Conservation (phyloP, 1,284 basidiomycete species). For the Neonothopanus nambi region DNA sequence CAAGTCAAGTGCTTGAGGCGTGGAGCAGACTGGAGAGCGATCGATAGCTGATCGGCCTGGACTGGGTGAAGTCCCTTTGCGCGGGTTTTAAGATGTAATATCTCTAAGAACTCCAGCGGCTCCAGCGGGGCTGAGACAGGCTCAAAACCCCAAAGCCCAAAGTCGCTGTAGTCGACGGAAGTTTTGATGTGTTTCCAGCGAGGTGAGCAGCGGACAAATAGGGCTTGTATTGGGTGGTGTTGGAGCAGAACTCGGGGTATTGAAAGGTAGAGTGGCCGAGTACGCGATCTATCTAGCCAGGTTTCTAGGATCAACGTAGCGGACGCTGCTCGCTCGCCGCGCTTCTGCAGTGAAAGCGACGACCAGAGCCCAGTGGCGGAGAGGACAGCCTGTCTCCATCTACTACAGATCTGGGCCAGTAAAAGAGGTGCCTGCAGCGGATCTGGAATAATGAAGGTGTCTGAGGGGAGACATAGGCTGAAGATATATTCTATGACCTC, state of each 20-base stretch:
- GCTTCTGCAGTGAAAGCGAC: slow-evolving; percentile 17
- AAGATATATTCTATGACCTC: slow-evolving; percentile 25
- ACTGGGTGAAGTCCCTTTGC: too few species aligned
- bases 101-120: not conserved
- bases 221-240: not conserved
- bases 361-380: slow-evolving; percentile 23
- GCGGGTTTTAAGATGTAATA: not conserved
- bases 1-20: not conserved
- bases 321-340: not conserved
- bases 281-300: slow-evolving; percentile 2
- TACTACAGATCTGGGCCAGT: slow-evolving; percentile 20
- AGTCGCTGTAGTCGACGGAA: not conserved
- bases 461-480: slow-evolving; percentile 18
- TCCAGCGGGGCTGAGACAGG: not conserved
- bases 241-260: not conserved
- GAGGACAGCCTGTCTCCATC: slow-evolving; percentile 21
- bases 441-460: slow-evolving; percentile 16
- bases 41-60: not conserved
- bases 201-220: not conserved
- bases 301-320: not conserved
- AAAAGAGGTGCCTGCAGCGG: slow-evolving; percentile 20
- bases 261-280: slow-evolving; percentile 3
- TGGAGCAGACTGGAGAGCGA: not conserved
- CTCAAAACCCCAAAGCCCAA: not conserved
- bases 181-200: not conserved